Evolutionary conservation across 768 basidiomycete species (phyloP).

Genomic region (Cyclocybe aegerita): DNA sequence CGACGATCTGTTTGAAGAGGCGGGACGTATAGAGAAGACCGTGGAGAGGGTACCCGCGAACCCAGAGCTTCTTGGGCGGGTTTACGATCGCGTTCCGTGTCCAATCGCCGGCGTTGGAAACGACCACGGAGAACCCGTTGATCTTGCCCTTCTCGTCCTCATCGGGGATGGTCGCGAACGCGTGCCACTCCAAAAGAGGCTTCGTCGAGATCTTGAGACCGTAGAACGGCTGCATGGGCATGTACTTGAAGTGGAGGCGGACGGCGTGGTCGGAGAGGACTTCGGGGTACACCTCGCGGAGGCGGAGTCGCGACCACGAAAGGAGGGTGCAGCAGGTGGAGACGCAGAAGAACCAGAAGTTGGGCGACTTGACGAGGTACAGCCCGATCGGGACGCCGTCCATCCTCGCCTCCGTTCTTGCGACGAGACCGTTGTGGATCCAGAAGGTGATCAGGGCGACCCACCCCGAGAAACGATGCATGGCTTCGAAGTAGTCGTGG

Average conservation of each 20-base stretch:
- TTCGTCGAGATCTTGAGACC: conserved; percentile 31
- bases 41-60: conserved; percentile 50
- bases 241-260: conserved; percentile 53
- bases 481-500: conserved; percentile 56
- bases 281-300: conserved; percentile 46
- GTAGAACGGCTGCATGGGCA: conserved; percentile 33
- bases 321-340: conserved; percentile 40
- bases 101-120: conserved; percentile 60
- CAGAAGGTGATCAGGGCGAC: conserved; percentile 49
- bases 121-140: conserved; percentile 49
- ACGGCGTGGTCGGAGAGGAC: conserved; percentile 54
- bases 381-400: conserved; percentile 33
- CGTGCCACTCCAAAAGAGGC: conserved; percentile 51
- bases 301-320: conserved; percentile 52
- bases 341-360: conserved; percentile 45
- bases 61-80: conserved; percentile 53
- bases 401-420: conserved; percentile 33
- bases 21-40: conserved; percentile 49
- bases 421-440: conserved; percentile 36
- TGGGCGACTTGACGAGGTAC: conserved; percentile 42
- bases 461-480: conserved; percentile 57
- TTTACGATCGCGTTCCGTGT: conserved; percentile 45
- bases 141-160: conserved; percentile 31
- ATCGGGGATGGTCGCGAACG: conserved; percentile 43
- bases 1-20: conserved; percentile 49